phyloP scores from a whole-genome alignment of 306 rosid species.

The Pyrus bretschneideri region DNA sequence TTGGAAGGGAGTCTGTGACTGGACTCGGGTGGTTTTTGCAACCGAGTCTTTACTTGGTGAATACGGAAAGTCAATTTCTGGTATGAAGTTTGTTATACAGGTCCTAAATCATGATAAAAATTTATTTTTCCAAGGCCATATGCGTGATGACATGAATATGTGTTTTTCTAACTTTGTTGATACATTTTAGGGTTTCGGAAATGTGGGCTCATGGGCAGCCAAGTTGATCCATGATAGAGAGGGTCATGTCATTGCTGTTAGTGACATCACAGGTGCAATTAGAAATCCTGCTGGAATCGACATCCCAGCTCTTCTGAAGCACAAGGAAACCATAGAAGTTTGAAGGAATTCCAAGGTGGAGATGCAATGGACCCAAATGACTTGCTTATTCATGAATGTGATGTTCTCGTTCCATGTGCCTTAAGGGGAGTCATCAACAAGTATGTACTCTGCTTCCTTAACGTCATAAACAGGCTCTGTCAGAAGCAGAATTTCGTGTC shows the following conservation, averaged over 20 bases:
- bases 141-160: neutral
- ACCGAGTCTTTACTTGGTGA: conserved; percentile 63
- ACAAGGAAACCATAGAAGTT: conserved; percentile 26
- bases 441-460: conserved; percentile 25
- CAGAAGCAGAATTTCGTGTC: neutral
- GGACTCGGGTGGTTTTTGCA: conserved; percentile 59
- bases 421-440: conserved; percentile 59
- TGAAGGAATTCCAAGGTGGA: conserved; percentile 48
- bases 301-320: conserved; percentile 44
- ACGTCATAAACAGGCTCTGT: neutral
- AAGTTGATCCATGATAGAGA: conserved; percentile 54
- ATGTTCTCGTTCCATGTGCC: conserved; percentile 72
- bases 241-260: conserved; percentile 59
- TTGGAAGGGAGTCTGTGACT: conserved; percentile 72
- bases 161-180: neutral
- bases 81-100: conserved; percentile 52
- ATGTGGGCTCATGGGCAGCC: conserved; percentile 75
- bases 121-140: neutral
- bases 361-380: conserved; percentile 49
- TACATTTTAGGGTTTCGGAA: conserved; percentile 54
- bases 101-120: conserved; percentile 2
- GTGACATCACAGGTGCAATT: conserved; percentile 70
- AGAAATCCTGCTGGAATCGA: conserved; percentile 53
- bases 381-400: conserved; percentile 62
- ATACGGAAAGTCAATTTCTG: conserved; percentile 47